phyloP scores from a whole-genome alignment of 495 filamentous ascomycete species.

The Penicillium bialowiezense region DNA sequence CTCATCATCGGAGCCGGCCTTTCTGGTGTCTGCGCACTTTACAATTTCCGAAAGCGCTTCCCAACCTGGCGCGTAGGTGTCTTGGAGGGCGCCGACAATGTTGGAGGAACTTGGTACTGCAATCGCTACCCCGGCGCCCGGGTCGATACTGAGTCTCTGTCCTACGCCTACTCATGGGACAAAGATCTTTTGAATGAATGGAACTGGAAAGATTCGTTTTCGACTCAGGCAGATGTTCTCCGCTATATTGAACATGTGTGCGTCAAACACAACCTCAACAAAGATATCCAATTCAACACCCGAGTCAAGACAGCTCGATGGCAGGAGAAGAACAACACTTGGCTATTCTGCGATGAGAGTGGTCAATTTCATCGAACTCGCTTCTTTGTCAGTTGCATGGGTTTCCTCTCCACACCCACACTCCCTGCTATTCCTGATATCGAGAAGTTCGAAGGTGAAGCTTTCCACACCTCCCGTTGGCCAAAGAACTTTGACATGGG shows the following conservation, averaged over 20 bases:
- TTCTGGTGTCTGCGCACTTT: constrained; percentile 41
- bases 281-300: constrained; percentile 28
- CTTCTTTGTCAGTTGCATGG: constrained; percentile 23
- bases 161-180: constrained; percentile 27
- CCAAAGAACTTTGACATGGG: constrained; percentile 36
- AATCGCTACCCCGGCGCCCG: constrained; percentile 34
- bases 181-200: constrained; percentile 26
- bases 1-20: constrained; percentile 54
- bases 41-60: constrained; percentile 39
- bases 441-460: constrained; percentile 25
- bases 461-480: constrained; percentile 41
- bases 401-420: constrained; percentile 20
- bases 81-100: constrained; percentile 43
- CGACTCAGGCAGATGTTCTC: constrained; percentile 23
- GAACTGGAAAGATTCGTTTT: constrained; percentile 22
- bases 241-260: constrained; percentile 26
- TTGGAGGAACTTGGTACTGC: constrained; percentile 52
- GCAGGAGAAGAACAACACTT: constrained; percentile 16
- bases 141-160: constrained; percentile 21
- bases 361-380: constrained; percentile 8
- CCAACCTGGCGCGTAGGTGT: constrained; percentile 36
- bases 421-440: constrained; percentile 29
- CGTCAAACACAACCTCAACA: constrained; percentile 18
- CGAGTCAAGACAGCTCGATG: constrained; percentile 16
- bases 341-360: constrained; percentile 14